Conservation (phyloP, 2,329 filamentous ascomycete genomes). For the Ascochyta rabiei region DNA sequence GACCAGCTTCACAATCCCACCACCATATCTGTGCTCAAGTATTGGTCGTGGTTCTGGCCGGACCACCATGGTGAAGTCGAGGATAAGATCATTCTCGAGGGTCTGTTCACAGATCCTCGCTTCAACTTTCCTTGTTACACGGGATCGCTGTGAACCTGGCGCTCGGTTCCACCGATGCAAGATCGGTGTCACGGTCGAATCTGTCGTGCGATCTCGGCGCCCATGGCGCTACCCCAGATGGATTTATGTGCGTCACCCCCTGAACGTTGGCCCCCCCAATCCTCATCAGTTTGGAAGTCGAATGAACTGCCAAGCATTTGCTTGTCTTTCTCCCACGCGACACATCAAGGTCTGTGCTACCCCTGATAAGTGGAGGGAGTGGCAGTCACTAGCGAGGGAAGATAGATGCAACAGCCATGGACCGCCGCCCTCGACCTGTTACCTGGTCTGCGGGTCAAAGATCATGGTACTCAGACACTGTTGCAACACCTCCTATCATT, state of each 20-base stretch:
- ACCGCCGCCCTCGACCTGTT: conserved; percentile 15
- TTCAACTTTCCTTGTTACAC: conserved; percentile 35
- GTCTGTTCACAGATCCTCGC: conserved; percentile 21
- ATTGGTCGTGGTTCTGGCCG: not conserved
- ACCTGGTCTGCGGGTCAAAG: conserved; percentile 20
- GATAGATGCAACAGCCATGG: conserved; percentile 11
- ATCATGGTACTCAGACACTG: conserved; percentile 30
- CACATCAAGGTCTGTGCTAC: conserved; percentile 26
- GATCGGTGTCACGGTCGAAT: conserved; percentile 43
- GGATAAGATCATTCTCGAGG: conserved; percentile 1
- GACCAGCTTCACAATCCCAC: not conserved
- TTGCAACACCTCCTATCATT: conserved; percentile 25
- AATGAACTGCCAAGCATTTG: conserved; percentile 27
- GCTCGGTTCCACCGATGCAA: conserved; percentile 47
- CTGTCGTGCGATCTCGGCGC: conserved; percentile 36
- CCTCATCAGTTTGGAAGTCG: conserved; percentile 26
- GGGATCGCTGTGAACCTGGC: conserved; percentile 44
- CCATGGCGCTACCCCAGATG: conserved; percentile 38
- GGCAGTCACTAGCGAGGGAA: conserved; percentile 23
- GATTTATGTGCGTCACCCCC: conserved; percentile 42
- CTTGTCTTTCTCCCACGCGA: conserved; percentile 41
- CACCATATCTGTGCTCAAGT: conserved; percentile 2
- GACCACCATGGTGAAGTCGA: not conserved
- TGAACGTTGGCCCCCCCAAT: conserved; percentile 26
- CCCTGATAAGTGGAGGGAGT: conserved; percentile 1